phyloP scores from a whole-genome alignment of 116 monocot species.

The Trichopus zeylanicus region DNA sequence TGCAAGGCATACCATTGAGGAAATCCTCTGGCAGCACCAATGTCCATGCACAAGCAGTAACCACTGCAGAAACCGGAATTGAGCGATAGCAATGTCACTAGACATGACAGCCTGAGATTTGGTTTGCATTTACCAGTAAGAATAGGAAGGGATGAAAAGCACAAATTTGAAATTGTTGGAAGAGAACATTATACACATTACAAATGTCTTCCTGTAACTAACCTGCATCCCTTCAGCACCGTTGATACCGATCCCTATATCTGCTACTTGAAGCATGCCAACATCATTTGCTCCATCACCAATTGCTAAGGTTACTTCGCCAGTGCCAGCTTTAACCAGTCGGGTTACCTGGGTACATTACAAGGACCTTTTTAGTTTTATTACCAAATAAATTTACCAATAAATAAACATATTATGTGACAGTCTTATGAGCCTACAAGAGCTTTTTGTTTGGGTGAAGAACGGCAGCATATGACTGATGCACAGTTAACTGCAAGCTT shows the following conservation, averaged over 20 bases:
- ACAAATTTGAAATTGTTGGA: not conserved
- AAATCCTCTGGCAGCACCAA: slow-evolving; percentile 70
- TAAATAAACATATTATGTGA: not conserved
- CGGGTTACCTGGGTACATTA: slow-evolving; percentile 44
- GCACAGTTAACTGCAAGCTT: slow-evolving; percentile 49
- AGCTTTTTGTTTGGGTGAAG: slow-evolving; percentile 76
- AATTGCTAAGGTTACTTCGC: slow-evolving; percentile 57
- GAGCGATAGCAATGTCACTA: slow-evolving; percentile 67
- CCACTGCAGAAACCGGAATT: slow-evolving; percentile 62
- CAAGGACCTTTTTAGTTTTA: not conserved
- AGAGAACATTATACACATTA: not conserved
- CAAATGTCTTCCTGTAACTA: not conserved
- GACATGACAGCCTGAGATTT: slow-evolving; percentile 66
- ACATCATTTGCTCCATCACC: slow-evolving; percentile 82
- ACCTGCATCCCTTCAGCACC: slow-evolving; percentile 87
- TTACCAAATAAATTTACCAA: not conserved
- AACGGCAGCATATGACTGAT: slow-evolving; percentile 77
- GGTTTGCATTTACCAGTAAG: not conserved
- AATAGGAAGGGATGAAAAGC: not conserved
- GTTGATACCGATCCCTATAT: slow-evolving; percentile 69
- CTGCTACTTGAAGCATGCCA: slow-evolving; percentile 85
- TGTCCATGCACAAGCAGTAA: slow-evolving; percentile 70
- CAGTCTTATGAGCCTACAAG: slow-evolving; percentile 34
- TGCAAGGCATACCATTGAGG: slow-evolving; percentile 42
- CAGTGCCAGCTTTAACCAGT: slow-evolving; percentile 51